These are phyloP conservation scores for Fremontodendron californicum DNA, from an alignment of 345 rosid species.

Conservation along the genomic window DNA sequence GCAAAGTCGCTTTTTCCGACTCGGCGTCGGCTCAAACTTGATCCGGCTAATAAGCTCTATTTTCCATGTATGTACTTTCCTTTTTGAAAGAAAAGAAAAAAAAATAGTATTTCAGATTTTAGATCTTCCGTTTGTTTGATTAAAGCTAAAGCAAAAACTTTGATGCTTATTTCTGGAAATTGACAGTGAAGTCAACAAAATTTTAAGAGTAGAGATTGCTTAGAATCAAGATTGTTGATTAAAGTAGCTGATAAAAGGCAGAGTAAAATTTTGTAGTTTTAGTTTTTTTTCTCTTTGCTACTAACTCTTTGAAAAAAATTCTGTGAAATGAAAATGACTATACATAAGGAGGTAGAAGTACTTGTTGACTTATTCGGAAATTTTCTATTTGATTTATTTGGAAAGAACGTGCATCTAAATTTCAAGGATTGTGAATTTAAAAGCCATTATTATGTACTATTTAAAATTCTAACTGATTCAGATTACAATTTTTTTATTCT, in stretches of 20 bases:
- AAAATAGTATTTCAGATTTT: background rate
- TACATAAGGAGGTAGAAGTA: background rate
- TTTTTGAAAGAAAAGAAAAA: background rate
- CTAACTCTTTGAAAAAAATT: background rate
- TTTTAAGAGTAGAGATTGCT: background rate
- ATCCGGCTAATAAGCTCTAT: slow-evolving; percentile 81
- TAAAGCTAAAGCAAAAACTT: background rate
- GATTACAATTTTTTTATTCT: background rate
- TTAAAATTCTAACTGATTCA: no score
- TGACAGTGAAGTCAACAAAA: background rate
- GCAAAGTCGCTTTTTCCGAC: slow-evolving; percentile 79
- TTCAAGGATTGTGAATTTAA: no score
- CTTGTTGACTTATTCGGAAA: background rate
- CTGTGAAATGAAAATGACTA: background rate
- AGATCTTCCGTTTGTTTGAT: background rate
- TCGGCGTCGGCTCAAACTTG: slow-evolving; percentile 84
- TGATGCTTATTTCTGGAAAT: background rate
- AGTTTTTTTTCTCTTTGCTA: background rate
- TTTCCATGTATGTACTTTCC: slow-evolving; percentile 63
- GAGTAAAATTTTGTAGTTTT: background rate
- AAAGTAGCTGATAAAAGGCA: background rate
- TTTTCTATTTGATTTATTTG: background rate
- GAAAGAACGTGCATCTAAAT: background rate
- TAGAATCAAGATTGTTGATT: background rate
- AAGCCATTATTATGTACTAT: no score